phyloP scores from a whole-genome alignment of 768 basidiomycete genomes.

The Tulasnella sp. region DNA sequence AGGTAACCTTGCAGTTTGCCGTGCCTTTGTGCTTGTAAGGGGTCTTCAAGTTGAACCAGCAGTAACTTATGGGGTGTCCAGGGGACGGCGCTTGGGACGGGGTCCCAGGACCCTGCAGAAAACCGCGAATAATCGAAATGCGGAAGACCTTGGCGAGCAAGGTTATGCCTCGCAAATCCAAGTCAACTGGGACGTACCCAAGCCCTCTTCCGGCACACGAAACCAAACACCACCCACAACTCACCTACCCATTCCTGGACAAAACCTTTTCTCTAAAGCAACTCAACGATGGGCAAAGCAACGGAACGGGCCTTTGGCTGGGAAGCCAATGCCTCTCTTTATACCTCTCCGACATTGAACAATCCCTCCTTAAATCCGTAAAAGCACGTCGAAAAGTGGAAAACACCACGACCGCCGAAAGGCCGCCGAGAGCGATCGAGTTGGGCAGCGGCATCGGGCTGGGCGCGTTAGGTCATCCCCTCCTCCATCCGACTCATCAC shows the following conservation, averaged over 20 bases:
- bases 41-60: too few species aligned
- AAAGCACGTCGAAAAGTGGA: constrained; percentile 16
- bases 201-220: constrained; percentile 21
- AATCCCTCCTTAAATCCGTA: constrained; percentile 7
- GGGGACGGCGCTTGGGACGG: too few species aligned
- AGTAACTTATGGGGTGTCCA: too few species aligned
- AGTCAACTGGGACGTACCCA: too few species aligned
- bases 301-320: constrained; percentile 78
- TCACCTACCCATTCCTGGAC: constrained; percentile 35
- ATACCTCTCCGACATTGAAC: constrained; percentile 39
- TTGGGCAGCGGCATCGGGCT: constrained; percentile 76
- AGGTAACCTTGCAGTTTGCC: too few species aligned
- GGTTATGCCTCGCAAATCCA: too few species aligned
- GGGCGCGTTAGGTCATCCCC: constrained; percentile 42
- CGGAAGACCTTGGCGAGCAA: too few species aligned
- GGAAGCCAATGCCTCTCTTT: constrained; percentile 61
- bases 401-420: constrained; percentile 10
- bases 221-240: constrained; percentile 47
- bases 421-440: constrained; percentile 45
- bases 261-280: constrained; percentile 41
- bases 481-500: not conserved
- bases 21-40: too few species aligned
- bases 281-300: constrained; percentile 47
- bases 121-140: too few species aligned
- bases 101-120: too few species aligned